Base-by-base conservation (phyloP, 2,329 filamentous ascomycete species). In the Scedosporium aurantiacum region DNA sequence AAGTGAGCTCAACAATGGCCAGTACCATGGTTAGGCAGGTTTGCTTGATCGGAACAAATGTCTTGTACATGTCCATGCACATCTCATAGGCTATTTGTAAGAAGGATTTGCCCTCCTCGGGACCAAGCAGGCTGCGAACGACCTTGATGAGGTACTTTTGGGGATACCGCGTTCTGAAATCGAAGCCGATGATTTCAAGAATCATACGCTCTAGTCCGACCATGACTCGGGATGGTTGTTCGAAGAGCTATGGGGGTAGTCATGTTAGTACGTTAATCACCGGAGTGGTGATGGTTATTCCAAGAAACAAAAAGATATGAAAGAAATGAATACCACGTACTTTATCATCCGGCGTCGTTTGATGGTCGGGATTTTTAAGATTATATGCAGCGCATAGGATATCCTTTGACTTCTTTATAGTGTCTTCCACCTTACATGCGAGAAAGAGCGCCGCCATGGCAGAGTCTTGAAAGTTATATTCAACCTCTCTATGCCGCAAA, bases 381-480 rank as follows among this genome's bases (percentile, higher is more conserved):
- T 96, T 97, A 74, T 93, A 91, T 25, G 90, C 88, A 1, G 92
- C 91, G 63, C 91, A 95, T 16, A 97, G 79, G 64, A 99, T 95
- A 65, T 99, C 94, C 62, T 84, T 86, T 3, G 91, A 96, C 77
- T 97, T 97, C 76, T 99, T 99, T 66, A 97, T 83, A 0, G 94
- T 99, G 73, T 99, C 94, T 74, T 99, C 94, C 55, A 95, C 91
- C 76, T 99, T 99, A 79, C 93, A 97, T 2, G 92, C 92, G 2
- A 92, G 89, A 69, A 97, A 93, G 7, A 99, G 78, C 25, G 91
- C 88, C 1, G 94, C 91, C 5, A 94, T 84, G 0, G 93, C 91
- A 1, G 91, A 92, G 71, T 97, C 93, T 72, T 90, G 75, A 65
- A 86, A 91, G 71, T 89, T 89, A 73, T 96, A 96, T 69, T 96